Evolutionary conservation across 2,329 filamentous ascomycete species (phyloP), one percentile per base, ranked within the genome.

Genomic region (Zasmidium citrigriseum): DNA sequence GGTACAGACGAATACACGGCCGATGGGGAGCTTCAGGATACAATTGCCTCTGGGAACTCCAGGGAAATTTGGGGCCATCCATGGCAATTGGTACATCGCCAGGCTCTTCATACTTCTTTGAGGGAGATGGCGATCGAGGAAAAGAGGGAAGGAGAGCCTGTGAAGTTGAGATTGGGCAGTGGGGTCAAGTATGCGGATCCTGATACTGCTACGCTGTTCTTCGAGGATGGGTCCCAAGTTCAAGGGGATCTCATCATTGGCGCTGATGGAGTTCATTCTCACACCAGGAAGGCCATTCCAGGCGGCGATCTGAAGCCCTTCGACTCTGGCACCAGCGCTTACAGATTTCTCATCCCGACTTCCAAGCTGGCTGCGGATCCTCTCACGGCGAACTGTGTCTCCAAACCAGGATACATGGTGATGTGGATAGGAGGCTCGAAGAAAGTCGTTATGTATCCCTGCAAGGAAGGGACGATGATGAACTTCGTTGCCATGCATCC

Each of bases 281-380:
- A 68, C 16, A 44, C 29, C 2, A 20, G 57, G 5, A 22, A 22
- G 18, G 55, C 52, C 41, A 22, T 59, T 3, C 62, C 66, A 2
- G 57, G 63, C 12, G 62, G 55, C 7, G 57, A 67, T 14, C 57
- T 62, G 57, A 61, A 61, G 47, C 65, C 69, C 1, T 69, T 63
- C 34, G 34, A 41, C 34, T 41, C 34, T n/a, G 83, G 83, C 2
- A 84, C 84, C 66, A 82, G 78, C 46, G 83, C 83, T 1, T 86
- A 84, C 67, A 76, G 84, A 7, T 86, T 85, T 3, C 75, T 86
- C 0, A 73, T 77, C 0, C 75, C 76, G 0, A 77, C 83, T 12
- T 75, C 72, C 5, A n/a, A 10, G 3, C 74, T 76, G 0, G 53
- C 75, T 2, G 72, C 67, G 44, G 77, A 74, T 67, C 79, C 64